Evolutionary conservation across 805 yeast species (phyloP).

Genomic region (Candida manassasensis): DNA sequence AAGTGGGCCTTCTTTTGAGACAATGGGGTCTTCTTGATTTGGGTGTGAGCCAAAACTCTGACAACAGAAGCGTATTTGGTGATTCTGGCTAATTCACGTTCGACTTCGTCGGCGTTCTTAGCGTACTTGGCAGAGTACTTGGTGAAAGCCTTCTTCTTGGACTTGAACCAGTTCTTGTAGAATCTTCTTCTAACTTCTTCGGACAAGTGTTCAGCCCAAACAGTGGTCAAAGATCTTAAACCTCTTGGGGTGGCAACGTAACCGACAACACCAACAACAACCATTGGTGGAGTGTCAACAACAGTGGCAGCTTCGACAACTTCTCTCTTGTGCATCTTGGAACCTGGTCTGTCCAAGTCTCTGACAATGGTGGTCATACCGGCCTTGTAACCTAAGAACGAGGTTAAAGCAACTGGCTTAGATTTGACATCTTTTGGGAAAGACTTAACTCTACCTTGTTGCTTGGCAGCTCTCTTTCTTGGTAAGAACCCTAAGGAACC

Average conservation of each 20-base stretch:
- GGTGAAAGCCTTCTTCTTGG: constrained; percentile 99
- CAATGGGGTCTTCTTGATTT: constrained; percentile 98
- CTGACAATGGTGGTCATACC: constrained; percentile 99
- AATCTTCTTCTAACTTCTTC: constrained; percentile 99
- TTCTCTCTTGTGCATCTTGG: constrained; percentile 99
- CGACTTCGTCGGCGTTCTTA: constrained; percentile 79
- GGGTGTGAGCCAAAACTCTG: constrained; percentile 99
- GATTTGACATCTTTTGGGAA: constrained; percentile 98
- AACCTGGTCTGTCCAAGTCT: constrained; percentile 99
- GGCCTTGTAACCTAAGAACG: constrained; percentile 99
- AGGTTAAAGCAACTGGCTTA: constrained; percentile 97
- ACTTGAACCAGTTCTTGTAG: constrained; percentile 99
- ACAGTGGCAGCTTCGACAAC: constrained; percentile 99
- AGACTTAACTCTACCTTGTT: constrained; percentile 98
- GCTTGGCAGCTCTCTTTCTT: constrained; percentile 98
- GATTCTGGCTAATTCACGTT: constrained; percentile 97
- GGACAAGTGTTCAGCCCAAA: constrained; percentile 99
- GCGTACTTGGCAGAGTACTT: constrained; percentile 99
- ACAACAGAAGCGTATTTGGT: constrained; percentile 97
- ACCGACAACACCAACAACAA: constrained; percentile 99
- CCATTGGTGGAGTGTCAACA: constrained; percentile 98
- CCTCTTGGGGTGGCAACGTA: constrained; percentile 99
- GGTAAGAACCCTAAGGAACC: constrained; percentile 99
- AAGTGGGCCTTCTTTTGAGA: constrained; percentile 99
- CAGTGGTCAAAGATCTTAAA: constrained; percentile 98